A percentile compares a stretch with the other conserved stretches of the same genome.
Evolutionary conservation across 345 rosid species (phyloP).

Genomic region (Camelina sativa): DNA sequence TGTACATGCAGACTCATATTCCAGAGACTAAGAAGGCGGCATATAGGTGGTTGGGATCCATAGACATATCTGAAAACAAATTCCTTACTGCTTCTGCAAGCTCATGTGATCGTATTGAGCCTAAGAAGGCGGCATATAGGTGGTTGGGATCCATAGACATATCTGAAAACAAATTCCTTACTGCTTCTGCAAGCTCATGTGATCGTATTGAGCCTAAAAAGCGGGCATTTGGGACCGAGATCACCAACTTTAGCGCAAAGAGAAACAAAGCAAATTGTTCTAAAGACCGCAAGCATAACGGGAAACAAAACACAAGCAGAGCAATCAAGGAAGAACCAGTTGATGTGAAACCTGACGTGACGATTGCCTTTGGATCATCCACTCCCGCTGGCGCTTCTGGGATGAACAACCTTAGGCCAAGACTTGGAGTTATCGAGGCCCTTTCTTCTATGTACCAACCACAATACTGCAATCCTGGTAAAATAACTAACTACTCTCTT

Average conservation of each 20-base stretch:
- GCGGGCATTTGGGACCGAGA: constrained; percentile 65
- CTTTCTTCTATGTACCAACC: constrained; percentile 60
- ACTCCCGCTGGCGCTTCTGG: constrained; percentile 44
- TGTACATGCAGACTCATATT: constrained; percentile 62
- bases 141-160: constrained; percentile 72
- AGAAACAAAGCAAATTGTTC: constrained; percentile 49
- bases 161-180: constrained; percentile 26
- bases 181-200: constrained; percentile 32
- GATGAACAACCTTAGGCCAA: constrained; percentile 35
- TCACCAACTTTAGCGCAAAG: constrained; percentile 58
- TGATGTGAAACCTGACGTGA: constrained; percentile 37
- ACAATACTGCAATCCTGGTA: constrained; percentile 73
- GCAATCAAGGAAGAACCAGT: constrained; percentile 40
- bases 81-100: constrained; percentile 32
- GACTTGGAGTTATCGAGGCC: constrained; percentile 52
- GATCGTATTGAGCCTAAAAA: constrained; percentile 49
- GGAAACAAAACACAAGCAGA: constrained; percentile 42
- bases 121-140: constrained; percentile 74
- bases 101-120: constrained; percentile 50
- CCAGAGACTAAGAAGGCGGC: constrained; percentile 76
- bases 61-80: constrained; percentile 41
- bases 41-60: constrained; percentile 80
- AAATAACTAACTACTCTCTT: constrained; percentile 6
- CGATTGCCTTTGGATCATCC: constrained; percentile 61
- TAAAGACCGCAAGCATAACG: constrained; percentile 39